These are phyloP conservation scores for Beauveria australis DNA, from an alignment of 2,329 filamentous ascomycete species.

Conservation along the genomic window DNA sequence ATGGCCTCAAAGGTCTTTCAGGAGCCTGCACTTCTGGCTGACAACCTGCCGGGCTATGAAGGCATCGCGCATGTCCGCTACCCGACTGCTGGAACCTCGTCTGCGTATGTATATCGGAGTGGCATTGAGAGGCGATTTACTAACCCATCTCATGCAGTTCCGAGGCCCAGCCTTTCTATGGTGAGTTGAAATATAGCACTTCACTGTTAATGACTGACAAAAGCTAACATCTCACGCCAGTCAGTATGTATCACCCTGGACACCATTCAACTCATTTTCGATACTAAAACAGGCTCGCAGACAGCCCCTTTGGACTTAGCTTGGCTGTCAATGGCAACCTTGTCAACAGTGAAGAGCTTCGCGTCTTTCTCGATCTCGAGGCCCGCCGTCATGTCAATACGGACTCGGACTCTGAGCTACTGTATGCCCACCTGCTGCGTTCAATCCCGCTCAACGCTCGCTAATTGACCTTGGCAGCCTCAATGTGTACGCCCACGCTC, in stretches of 20 bases:
- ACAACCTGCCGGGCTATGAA: background rate
- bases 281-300: conserved; percentile 35
- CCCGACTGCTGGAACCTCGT: conserved; percentile 76
- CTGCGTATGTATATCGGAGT: conserved; percentile 23
- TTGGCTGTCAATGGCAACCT: conserved; percentile 84
- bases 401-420: conserved; percentile 78
- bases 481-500: conserved; percentile 78
- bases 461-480: conserved; percentile 33
- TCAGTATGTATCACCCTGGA: background rate
- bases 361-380: conserved; percentile 64
- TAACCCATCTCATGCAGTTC: conserved; percentile 42
- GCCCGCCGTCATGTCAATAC: conserved; percentile 85
- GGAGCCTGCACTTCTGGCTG: background rate
- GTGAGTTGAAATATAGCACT: background rate
- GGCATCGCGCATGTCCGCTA: conserved; percentile 74
- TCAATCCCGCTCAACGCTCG: background rate
- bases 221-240: background rate
- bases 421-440: conserved; percentile 27
- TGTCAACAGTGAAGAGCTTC: conserved; percentile 65
- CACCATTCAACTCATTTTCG: background rate
- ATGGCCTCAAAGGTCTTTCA: conserved; percentile 62
- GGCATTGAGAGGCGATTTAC: background rate
- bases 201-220: background rate
- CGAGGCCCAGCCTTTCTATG: conserved; percentile 88
- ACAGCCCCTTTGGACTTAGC: conserved; percentile 49